Evolutionary conservation across 306 rosid species (phyloP), one percentile per base, ranked within the genome.

Genomic region (Trifolium repens): DNA sequence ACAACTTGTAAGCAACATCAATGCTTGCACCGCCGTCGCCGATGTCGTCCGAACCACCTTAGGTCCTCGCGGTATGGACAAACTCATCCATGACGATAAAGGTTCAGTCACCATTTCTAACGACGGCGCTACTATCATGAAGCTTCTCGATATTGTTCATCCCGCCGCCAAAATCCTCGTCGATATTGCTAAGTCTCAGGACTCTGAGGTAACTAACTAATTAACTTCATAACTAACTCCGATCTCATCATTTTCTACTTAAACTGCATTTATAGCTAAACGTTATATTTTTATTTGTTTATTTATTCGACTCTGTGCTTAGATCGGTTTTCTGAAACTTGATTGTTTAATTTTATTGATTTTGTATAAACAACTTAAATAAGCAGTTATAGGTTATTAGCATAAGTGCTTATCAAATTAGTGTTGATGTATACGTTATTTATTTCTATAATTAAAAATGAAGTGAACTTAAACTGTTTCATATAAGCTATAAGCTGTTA

Each of bases 51-150:
- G 98, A 32, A 84, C 92, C 67, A 94, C 98, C 6, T 85, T 94
- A 7, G 98, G 98, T 1, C 98, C 98, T 0, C 89, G 98, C 60
- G 98, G 98, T 35, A 94, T 94, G 98, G 98, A 94, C 87, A 94
- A 94, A 58, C 96, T 94, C 84, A 94, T 94, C 46, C 98, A 94
- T 46, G 96, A 91, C 42, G 91, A 94, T 47, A 94, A 94, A 79
- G 98, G 98, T 30, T 58, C 30, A 19, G 96, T 94, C 80, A 94
- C 98, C 83, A 94, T 94, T 52, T 94, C 98, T 58, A 94, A 94
- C 55, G 98, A 94, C 40, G 98, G 98, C 50, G 98, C 98, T 55
- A 94, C 98, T 58, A 94, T 94, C 80, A 94, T 94, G 98, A 94
- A 94, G 84, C 91, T 94, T 13, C 92, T 94, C 1, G 98, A 94